Base-by-base conservation (phyloP, 140 eudicot species). In the Stevia rebaudiana region DNA sequence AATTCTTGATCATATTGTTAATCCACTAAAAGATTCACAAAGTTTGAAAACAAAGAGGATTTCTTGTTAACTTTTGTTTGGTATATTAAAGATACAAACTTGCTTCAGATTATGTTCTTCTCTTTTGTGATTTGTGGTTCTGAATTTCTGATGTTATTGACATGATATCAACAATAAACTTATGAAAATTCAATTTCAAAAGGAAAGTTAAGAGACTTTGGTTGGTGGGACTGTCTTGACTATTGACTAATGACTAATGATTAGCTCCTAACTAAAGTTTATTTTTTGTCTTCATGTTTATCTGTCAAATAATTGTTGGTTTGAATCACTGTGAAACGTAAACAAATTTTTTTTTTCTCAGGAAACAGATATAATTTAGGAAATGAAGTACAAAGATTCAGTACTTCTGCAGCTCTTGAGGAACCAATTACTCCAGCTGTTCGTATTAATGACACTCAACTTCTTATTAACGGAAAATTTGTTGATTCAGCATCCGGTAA, bases 401-500 rank as follows among this genome's bases (percentile, higher is more conserved):
- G 75, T 67, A 87, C 95, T 25, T 72, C 95, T 58, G 98, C 87
- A 53, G 85, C 67, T 46, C 60, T 79, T 57, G 63, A 35, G 65
- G 86, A 84, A 60, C 89, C 87, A 24, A 82, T 91, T 25, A 74
- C 72, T 30, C 98, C 96, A 3, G 63, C 94, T 42, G 92, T 91
- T 67, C 74, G 79, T 35, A 47, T 91, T 36, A 76, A 79, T 47
- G 61, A 82, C 79, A 91, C 92, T 63, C 79, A 85, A 76, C 98
- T 91, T 74, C 86, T 91, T 5, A 91, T 91, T 62, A 73, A 87
- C 79, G 98, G 98, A 12, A 81, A 91, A 25, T 87, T 91, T 79
- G 96, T 91, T n/a, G 95, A 86, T 73, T 72, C 97, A 11, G 89
- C 87, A 28, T 84, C 94, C 5, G 94, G 95, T 87, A 69, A 75